A percentile compares a stretch with the other conserved stretches of the same genome.
Evolutionary conservation across 768 basidiomycete species (phyloP).

Genomic region (Solioccasus polychromus): DNA sequence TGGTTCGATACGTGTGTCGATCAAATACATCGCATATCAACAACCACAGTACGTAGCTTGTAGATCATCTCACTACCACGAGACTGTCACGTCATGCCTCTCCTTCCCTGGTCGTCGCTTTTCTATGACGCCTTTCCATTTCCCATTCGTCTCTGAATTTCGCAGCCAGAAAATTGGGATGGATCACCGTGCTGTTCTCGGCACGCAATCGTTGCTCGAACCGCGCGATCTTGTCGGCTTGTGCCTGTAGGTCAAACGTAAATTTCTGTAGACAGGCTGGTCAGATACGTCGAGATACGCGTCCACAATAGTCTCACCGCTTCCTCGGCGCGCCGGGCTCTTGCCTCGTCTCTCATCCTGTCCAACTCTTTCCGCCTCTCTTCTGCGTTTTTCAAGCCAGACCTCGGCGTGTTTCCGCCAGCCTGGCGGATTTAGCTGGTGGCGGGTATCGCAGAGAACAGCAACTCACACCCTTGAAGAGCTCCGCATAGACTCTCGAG

Average conservation of each 20-base stretch:
- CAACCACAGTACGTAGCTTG: slow-evolving; percentile 14
- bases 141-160: slow-evolving; percentile 57
- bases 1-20: slow-evolving; percentile 69
- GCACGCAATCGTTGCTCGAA: slow-evolving; percentile 57
- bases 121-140: slow-evolving; percentile 32
- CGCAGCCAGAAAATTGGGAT: slow-evolving; percentile 57
- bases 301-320: slow-evolving; percentile 39
- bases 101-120: slow-evolving; percentile 25
- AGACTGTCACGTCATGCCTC: slow-evolving; percentile 33
- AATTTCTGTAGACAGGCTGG: slow-evolving; percentile 34
- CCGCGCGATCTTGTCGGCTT: slow-evolving; percentile 56
- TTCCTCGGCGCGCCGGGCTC: slow-evolving; percentile 52
- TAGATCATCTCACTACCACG: slow-evolving; percentile 14
- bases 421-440: slow-evolving; percentile 26
- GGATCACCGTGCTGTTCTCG: slow-evolving; percentile 53
- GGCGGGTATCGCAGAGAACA: not conserved
- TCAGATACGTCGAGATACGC: slow-evolving; percentile 4
- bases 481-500: slow-evolving; percentile 55
- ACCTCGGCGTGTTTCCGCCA: slow-evolving; percentile 43
- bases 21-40: slow-evolving; percentile 50
- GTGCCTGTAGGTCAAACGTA: slow-evolving; percentile 55
- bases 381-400: slow-evolving; percentile 55
- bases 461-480: slow-evolving; percentile 54
- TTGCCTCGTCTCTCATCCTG: slow-evolving; percentile 68
- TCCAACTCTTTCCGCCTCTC: slow-evolving; percentile 66